Percentiles rank a stretch among this genome's conserved stretches.
Evolutionary conservation across 2,329 filamentous ascomycete genomes (phyloP).

Genomic region (Neocucurbitaria cava): DNA sequence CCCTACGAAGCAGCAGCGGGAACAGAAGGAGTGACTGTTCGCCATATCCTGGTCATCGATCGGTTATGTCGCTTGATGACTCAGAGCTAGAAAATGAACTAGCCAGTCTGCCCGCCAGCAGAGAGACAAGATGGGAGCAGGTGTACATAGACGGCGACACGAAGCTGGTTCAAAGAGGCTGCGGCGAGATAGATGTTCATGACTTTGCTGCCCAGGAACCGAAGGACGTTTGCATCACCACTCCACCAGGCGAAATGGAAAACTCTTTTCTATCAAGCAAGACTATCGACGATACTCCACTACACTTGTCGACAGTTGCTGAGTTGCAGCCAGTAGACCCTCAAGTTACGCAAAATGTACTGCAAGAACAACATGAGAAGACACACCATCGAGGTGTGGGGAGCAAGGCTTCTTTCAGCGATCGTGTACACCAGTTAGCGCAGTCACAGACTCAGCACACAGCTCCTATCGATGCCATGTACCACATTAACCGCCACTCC

Average conservation of each 20-base stretch:
- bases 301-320: constrained; percentile 30
- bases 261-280: constrained; percentile 35
- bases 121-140: constrained; percentile 48
- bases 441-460: constrained; percentile 16
- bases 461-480: constrained; percentile 5
- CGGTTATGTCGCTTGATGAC: constrained; percentile 49
- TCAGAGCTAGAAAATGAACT: constrained; percentile 47
- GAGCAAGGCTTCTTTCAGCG: constrained; percentile 43
- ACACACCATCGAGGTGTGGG: constrained; percentile 26
- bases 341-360: constrained; percentile 12
- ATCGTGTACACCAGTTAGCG: constrained; percentile 41
- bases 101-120: constrained; percentile 41
- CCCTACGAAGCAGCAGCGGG: constrained; percentile 24
- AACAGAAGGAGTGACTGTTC: constrained; percentile 46
- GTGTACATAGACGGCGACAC: constrained; percentile 50
- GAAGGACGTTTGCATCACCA: constrained; percentile 46
- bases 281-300: constrained; percentile 31
- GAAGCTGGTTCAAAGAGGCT: constrained; percentile 44
- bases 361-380: constrained; percentile 12
- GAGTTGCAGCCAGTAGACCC: constrained; percentile 28
- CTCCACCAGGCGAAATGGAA: constrained; percentile 41
- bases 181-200: constrained; percentile 38
- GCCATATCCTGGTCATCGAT: constrained; percentile 42
- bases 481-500: constrained; percentile 17
- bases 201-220: constrained; percentile 42